phyloP scores from a whole-genome alignment of 768 basidiomycete species.

The Lactarius sp. region DNA sequence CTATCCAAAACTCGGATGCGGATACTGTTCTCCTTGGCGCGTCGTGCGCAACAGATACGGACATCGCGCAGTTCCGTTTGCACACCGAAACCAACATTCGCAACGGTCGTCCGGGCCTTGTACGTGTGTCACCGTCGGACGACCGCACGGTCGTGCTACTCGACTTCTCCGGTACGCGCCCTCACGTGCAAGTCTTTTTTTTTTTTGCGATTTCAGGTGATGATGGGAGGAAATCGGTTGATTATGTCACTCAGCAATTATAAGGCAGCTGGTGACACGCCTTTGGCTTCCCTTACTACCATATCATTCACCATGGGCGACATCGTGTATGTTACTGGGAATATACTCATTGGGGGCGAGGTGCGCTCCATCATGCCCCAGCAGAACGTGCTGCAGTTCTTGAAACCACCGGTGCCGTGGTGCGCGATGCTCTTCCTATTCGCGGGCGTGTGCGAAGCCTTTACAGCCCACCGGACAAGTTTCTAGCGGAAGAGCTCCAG shows the following conservation, averaged over 20 bases:
- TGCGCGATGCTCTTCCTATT: constrained; percentile 50
- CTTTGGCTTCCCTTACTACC: constrained; percentile 54
- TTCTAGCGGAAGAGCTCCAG: constrained; percentile 45
- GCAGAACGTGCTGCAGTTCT: constrained; percentile 45
- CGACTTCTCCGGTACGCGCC: constrained; percentile 49
- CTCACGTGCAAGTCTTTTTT: constrained; percentile 9
- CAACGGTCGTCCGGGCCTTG: constrained; percentile 57
- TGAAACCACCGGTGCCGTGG: constrained; percentile 47
- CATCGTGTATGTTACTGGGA: constrained; percentile 59
- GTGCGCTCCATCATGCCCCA: constrained; percentile 53
- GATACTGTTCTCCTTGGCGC: constrained; percentile 58
- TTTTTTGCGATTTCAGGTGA: neutral
- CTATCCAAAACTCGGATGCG: constrained; percentile 38
- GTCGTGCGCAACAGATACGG: constrained; percentile 41
- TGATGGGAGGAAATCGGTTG: constrained; percentile 49
- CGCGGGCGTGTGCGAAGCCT: constrained; percentile 45
- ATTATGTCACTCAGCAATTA: constrained; percentile 64
- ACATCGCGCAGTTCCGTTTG: constrained; percentile 44
- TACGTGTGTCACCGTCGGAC: constrained; percentile 52
- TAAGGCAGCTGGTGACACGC: constrained; percentile 38
- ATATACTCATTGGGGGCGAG: constrained; percentile 44
- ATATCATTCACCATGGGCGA: constrained; percentile 49
- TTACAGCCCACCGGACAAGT: constrained; percentile 54
- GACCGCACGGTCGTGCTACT: constrained; percentile 53
- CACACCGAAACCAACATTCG: constrained; percentile 62